phyloP scores from a whole-genome alignment of 371 early-diverging fungal species.

The Mortierella sp. region DNA sequence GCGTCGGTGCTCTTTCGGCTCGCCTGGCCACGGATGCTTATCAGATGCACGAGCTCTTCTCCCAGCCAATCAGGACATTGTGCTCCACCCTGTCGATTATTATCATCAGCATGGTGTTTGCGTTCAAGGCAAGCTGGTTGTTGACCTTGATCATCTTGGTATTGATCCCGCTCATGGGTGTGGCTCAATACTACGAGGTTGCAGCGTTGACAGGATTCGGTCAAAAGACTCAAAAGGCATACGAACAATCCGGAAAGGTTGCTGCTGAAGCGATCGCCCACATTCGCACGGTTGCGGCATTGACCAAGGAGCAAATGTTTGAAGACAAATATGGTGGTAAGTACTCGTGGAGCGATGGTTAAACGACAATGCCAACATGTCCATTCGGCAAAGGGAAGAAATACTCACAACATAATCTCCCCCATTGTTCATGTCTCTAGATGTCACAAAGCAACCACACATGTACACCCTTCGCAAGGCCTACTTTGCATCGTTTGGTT shows the following conservation, averaged over 20 bases:
- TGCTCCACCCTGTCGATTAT: slow-evolving; percentile 63
- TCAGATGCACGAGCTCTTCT: slow-evolving; percentile 29
- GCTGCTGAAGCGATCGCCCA: slow-evolving; percentile 90
- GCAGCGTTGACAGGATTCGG: slow-evolving; percentile 59
- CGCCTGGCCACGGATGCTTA: slow-evolving; percentile 84
- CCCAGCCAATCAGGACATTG: slow-evolving; percentile 65
- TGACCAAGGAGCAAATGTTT: slow-evolving; percentile 81
- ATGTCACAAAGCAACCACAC: slow-evolving; percentile 61
- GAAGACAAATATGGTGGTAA: slow-evolving; percentile 61
- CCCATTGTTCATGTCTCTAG: slow-evolving; percentile 1
- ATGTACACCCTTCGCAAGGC: slow-evolving; percentile 68
- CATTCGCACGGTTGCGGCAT: slow-evolving; percentile 87
- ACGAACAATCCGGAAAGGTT: slow-evolving; percentile 75
- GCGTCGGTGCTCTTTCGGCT: slow-evolving; percentile 85
- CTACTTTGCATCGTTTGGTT: slow-evolving; percentile 66
- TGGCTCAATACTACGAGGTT: slow-evolving; percentile 36
- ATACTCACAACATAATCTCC: no score
- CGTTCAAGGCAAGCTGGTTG: slow-evolving; percentile 64
- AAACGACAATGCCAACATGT: no score
- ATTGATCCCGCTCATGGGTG: slow-evolving; percentile 19
- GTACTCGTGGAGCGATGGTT: neutral
- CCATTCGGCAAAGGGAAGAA: no score
- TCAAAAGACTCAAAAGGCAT: slow-evolving; percentile 70
- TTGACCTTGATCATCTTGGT: slow-evolving; percentile 57
- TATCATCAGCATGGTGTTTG: slow-evolving; percentile 54